Conservation (phyloP, 805 yeast species). For the Pichia nakasei region DNA sequence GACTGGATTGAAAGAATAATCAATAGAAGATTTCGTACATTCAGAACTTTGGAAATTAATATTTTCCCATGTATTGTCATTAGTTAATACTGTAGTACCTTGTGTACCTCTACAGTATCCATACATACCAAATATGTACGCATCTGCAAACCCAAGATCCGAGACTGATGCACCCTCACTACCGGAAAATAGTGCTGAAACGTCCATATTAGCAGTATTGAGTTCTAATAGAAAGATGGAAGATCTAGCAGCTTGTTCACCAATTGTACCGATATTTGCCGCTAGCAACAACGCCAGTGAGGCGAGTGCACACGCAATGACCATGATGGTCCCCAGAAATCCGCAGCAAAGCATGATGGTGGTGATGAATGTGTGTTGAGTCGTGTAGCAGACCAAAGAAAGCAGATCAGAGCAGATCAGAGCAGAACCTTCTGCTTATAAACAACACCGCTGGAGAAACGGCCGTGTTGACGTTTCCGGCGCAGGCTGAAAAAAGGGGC, state of each 20-base stretch:
- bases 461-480: too few relatives aligned
- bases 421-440: too few relatives aligned
- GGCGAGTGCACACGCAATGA: slow-evolving; percentile 24
- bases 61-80: slow-evolving; percentile 9
- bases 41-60: slow-evolving; percentile 26
- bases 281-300: slow-evolving; percentile 40
- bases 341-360: slow-evolving; percentile 7
- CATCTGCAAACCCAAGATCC: slow-evolving; percentile 34
- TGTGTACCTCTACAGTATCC: slow-evolving; percentile 48
- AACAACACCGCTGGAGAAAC: too few relatives aligned
- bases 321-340: slow-evolving; percentile 4
- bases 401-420: too few relatives aligned
- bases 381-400: too few relatives aligned
- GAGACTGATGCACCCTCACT: background rate
- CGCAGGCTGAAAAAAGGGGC: background rate
- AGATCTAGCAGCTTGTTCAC: slow-evolving; percentile 32
- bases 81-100: slow-evolving; percentile 9
- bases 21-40: slow-evolving; percentile 48
- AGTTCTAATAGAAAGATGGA: slow-evolving; percentile 41
- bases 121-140: slow-evolving; percentile 52
- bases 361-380: too few relatives aligned
- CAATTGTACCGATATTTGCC: slow-evolving; percentile 45
- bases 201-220: slow-evolving; percentile 28
- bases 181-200: slow-evolving; percentile 9
- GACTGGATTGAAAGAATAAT: slow-evolving; percentile 50